Evolutionary conservation across 2,329 filamentous ascomycete genomes (phyloP).

Genomic region (Xylaria hypoxylon): DNA sequence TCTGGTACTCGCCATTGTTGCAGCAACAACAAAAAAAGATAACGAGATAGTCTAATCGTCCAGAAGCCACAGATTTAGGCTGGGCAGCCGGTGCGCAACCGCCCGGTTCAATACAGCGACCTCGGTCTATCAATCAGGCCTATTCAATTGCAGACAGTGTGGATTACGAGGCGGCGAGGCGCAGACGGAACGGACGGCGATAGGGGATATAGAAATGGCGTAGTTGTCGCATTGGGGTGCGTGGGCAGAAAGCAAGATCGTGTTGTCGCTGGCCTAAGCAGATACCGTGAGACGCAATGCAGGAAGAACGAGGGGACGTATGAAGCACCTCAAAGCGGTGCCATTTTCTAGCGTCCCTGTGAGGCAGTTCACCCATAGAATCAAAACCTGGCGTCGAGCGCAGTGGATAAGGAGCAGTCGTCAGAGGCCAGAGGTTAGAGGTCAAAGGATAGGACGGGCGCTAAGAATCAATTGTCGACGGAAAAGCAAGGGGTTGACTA

Average conservation of each 20-base stretch:
- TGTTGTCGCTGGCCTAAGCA: slow-evolving; percentile 16
- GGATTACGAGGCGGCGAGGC: slow-evolving; percentile 22
- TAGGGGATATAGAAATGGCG: slow-evolving; percentile 19
- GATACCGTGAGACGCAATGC: slow-evolving; percentile 18
- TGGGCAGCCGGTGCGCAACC: slow-evolving; percentile 41
- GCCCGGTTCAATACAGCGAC: slow-evolving; percentile 44
- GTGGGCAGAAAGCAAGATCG: slow-evolving; percentile 13
- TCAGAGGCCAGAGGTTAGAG: neutral
- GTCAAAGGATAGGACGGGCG: slow-evolving; percentile 3
- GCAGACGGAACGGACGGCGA: slow-evolving; percentile 28
- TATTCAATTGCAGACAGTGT: slow-evolving; percentile 23
- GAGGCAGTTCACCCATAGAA: slow-evolving; percentile 49
- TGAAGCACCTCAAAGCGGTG: slow-evolving; percentile 49
- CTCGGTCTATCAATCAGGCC: slow-evolving; percentile 24
- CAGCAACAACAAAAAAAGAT: slow-evolving; percentile 9
- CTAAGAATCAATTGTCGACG: slow-evolving; percentile 27
- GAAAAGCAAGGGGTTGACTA: slow-evolving; percentile 18
- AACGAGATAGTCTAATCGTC: slow-evolving; percentile 37
- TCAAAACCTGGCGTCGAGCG: slow-evolving; percentile 19
- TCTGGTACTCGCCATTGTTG: slow-evolving; percentile 51
- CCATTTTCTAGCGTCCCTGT: slow-evolving; percentile 47
- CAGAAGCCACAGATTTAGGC: slow-evolving; percentile 38
- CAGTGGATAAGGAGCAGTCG: neutral
- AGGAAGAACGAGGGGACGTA: slow-evolving; percentile 36
- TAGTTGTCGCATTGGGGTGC: slow-evolving; percentile 33